Evolutionary conservation across 2,329 filamentous ascomycete genomes (phyloP).

Genomic region (Decorospora gaudefroyi): DNA sequence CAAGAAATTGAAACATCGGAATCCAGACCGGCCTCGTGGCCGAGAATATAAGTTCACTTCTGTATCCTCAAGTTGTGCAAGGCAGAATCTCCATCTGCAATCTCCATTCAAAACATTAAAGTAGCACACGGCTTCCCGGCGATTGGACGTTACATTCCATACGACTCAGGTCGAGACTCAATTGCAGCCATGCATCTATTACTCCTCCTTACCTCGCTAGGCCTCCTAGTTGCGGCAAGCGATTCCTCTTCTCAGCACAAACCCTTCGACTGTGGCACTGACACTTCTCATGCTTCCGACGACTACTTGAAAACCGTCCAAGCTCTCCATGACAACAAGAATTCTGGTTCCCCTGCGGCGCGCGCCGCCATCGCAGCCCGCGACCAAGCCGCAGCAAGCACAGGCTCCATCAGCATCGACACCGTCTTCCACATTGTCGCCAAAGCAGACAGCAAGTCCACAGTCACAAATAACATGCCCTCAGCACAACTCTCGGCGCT

Average conservation of each 20-base stretch:
- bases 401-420: conserved; percentile 44
- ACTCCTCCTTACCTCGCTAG: conserved; percentile 43
- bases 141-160: conserved; percentile 27
- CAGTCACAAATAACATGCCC: conserved; percentile 51
- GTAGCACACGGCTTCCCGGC: conserved; percentile 15
- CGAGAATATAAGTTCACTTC: conserved; percentile 36
- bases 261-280: conserved; percentile 53
- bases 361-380: conserved; percentile 33
- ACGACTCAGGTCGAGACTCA: conserved; percentile 15
- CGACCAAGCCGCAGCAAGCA: conserved; percentile 18
- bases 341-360: conserved; percentile 32
- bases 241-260: conserved; percentile 27
- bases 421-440: conserved; percentile 55
- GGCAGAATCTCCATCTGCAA: conserved; percentile 14
- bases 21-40: conserved; percentile 36
- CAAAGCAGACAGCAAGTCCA: conserved; percentile 41
- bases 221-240: conserved; percentile 26
- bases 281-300: conserved; percentile 42
- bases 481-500: conserved; percentile 46
- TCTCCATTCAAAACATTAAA: conserved; percentile 19
- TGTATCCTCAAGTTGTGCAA: conserved; percentile 20
- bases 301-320: conserved; percentile 49
- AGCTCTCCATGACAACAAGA: conserved; percentile 39
- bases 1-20: conserved; percentile 38
- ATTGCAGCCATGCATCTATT: conserved; percentile 25